Conservation (phyloP, 805 yeast genomes). For the Tetrapisispora pingtungensis region DNA sequence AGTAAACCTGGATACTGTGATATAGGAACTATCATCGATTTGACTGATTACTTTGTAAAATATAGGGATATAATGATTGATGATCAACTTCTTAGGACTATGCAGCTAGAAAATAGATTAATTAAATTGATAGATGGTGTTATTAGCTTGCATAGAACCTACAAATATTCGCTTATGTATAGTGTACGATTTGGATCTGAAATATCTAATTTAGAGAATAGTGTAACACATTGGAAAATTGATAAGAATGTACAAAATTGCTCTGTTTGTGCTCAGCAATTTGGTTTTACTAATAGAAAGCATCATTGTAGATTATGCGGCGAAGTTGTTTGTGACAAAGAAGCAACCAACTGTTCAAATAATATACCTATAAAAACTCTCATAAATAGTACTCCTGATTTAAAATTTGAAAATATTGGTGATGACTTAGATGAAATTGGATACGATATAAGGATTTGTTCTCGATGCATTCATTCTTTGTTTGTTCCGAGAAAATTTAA, state of each 20-base stretch:
- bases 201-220: slow-evolving; percentile 35
- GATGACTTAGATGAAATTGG: slow-evolving; percentile 17
- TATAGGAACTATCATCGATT: slow-evolving; percentile 37
- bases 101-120: slow-evolving; percentile 52
- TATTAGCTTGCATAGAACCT: slow-evolving; percentile 16
- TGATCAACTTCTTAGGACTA: slow-evolving; percentile 40
- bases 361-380: slow-evolving; percentile 43
- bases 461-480: slow-evolving; percentile 53
- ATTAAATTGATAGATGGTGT: slow-evolving; percentile 34
- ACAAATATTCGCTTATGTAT: slow-evolving; percentile 17
- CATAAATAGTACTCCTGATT: slow-evolving; percentile 17
- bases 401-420: slow-evolving; percentile 13
- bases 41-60: slow-evolving; percentile 33
- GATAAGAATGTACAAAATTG: slow-evolving; percentile 43
- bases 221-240: slow-evolving; percentile 57
- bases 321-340: slow-evolving; percentile 62
- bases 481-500: slow-evolving; percentile 45
- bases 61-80: slow-evolving; percentile 39
- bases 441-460: slow-evolving; percentile 50
- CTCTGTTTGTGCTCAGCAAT: slow-evolving; percentile 49
- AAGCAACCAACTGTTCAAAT: slow-evolving; percentile 56
- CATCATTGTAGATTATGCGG: slow-evolving; percentile 96
- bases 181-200: slow-evolving; percentile 21
- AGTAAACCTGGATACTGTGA: slow-evolving; percentile 44
- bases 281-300: slow-evolving; percentile 51